Base-by-base conservation (phyloP, 108 stramenopile species). In the Skeletonema potamos region DNA sequence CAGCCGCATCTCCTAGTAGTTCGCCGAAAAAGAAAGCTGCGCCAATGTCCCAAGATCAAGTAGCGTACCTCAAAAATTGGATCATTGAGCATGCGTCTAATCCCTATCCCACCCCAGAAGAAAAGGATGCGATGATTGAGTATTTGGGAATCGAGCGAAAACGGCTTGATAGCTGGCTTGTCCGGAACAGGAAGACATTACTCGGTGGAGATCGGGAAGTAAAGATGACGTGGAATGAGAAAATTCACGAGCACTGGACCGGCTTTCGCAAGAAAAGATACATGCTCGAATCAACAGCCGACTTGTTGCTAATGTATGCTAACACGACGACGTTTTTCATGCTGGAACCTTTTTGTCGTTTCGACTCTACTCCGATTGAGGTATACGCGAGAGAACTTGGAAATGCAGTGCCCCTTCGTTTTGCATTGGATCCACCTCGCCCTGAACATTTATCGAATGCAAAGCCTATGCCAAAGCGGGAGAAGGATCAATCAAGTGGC, bases 301-400 rank as follows among this genome's bases (percentile, higher is more conserved):
- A 96, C 74, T 67, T 93, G 62, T 76, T 96, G 20, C 84, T 96
- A 1, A 64, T 96, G 66, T 96, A 93, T 64, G 89, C 88, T 28
- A 74, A 66, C 28, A 96, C 95, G 17, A 78, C 72, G 24, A 92
- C 84, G 15, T 96, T 96, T 70, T 92, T 96, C 39, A 36, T 66
- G 27, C 48, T 92, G 62, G 84, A 89, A 43, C 83, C 89, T 15
- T 96, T 93, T 68, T 24, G 36, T 30, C 80, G 70, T 7, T 77
- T 96, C 57, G 78, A 88, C 36, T 92, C 92, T n/a, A 88, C 84
- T 29, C 86, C 92, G 4, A 87, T 93, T 29, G 89, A 92, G 75
- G 91, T 96, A 8, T 96, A 92, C 67, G 95, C 95, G 2, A 73
- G 95, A 34, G 95, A 96, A 65, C 77, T 96, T 20, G 95, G 95